Evolutionary conservation across 305 asterid species (phyloP).

Genomic region (Fraxinus baroniana): DNA sequence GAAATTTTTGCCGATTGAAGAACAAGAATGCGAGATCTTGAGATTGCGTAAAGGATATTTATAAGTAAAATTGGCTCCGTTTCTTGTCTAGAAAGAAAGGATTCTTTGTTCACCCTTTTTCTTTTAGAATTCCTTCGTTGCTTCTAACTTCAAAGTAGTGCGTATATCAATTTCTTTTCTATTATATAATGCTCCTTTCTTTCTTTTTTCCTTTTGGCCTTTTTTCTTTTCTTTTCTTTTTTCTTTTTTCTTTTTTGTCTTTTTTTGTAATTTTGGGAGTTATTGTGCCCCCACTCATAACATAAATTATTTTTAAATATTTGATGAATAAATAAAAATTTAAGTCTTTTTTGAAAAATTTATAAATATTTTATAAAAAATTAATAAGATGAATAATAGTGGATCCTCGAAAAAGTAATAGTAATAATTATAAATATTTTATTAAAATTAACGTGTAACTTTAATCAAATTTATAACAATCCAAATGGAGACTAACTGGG

Average conservation of each 20-base stretch:
- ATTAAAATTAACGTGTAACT: too few species aligned
- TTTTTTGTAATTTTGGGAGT: not conserved
- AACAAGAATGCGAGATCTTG: not conserved
- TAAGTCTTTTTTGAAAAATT: not conserved
- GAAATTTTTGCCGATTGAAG: not conserved
- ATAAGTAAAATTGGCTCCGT: conserved; percentile 6
- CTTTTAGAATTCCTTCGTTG: not conserved
- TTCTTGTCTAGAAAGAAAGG: conserved; percentile 25
- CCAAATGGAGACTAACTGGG: too few species aligned
- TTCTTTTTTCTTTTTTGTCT: too few species aligned
- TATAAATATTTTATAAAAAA: too few species aligned
- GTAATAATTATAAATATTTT: too few species aligned
- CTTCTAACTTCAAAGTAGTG: not conserved
- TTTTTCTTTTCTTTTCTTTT: too few species aligned
- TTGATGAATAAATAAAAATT: too few species aligned
- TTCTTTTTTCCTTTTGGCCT: too few species aligned
- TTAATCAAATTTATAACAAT: too few species aligned
- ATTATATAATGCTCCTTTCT: not conserved
- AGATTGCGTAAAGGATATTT: conserved; percentile 9
- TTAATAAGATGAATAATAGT: too few species aligned
- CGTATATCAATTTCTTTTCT: not conserved
- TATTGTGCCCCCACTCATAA: not conserved
- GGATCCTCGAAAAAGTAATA: not conserved
- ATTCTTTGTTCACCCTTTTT: not conserved
- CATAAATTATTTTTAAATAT: too few species aligned